Conservation (phyloP, 1,284 basidiomycete species). For the Fistulinella cinereoalba region DNA sequence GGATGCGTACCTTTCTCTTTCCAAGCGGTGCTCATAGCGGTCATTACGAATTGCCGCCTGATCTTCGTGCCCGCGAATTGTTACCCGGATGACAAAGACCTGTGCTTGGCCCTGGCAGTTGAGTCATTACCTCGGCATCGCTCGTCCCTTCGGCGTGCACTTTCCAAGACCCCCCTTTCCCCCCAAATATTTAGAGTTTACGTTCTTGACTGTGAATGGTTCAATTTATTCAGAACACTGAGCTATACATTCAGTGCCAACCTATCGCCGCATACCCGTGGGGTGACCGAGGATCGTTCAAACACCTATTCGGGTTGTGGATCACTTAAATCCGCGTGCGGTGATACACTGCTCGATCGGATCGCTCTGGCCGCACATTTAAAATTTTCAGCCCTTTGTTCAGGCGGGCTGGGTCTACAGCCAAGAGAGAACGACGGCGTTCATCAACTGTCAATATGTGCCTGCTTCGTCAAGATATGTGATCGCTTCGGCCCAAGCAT, state of each 20-base stretch:
- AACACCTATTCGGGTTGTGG: neutral
- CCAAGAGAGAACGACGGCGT: slow-evolving; percentile 6
- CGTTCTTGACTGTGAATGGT: neutral
- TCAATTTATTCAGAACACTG: neutral
- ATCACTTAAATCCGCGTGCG: slow-evolving; percentile 12
- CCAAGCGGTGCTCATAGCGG: neutral
- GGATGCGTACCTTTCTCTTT: neutral
- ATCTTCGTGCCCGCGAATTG: neutral
- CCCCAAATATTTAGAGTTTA: neutral
- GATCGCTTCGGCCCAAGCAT: neutral
- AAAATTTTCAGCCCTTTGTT: neutral
- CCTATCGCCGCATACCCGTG: slow-evolving; percentile 10
- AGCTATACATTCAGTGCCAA: neutral
- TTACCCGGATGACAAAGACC: slow-evolving; percentile 3
- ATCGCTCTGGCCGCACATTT: neutral
- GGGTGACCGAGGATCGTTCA: slow-evolving; percentile 1
- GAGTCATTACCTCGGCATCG: slow-evolving; percentile 15
- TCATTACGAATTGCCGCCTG: neutral
- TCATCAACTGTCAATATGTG: neutral
- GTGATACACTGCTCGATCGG: slow-evolving; percentile 6
- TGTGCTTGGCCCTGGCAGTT: neutral
- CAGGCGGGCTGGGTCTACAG: neutral
- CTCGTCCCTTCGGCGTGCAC: no score
- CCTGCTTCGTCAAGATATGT: neutral
- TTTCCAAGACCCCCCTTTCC: no score